Conservation (phyloP, 495 filamentous ascomycete species). For the Neurospora sp. region DNA sequence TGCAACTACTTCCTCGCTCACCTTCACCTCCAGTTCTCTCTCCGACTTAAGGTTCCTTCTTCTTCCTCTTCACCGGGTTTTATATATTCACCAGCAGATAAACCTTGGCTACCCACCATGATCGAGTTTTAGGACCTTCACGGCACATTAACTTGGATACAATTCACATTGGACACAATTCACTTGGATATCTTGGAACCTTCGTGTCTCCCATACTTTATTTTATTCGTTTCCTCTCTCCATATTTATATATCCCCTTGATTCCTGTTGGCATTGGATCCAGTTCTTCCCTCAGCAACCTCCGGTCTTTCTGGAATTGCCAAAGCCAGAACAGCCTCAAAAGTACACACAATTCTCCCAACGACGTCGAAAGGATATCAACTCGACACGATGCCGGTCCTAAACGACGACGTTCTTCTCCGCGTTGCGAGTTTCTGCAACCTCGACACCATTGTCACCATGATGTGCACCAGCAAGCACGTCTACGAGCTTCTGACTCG, state of each 20-base stretch:
- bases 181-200: neutral
- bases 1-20: neutral
- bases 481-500: slow-evolving; percentile 2
- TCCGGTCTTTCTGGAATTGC: neutral
- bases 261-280: neutral
- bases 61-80: neutral
- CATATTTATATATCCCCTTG: neutral
- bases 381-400: neutral
- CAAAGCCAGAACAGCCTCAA: neutral
- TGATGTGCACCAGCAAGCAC: slow-evolving; percentile 13
- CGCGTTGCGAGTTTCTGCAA: slow-evolving; percentile 12
- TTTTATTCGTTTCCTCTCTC: neutral
- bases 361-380: neutral
- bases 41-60: neutral
- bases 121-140: neutral
- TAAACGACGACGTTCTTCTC: slow-evolving; percentile 18
- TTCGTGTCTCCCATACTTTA: neutral
- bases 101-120: neutral
- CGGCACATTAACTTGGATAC: neutral
- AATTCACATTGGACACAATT: neutral
- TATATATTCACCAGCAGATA: neutral
- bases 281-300: neutral
- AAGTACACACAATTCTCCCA: neutral
- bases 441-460: slow-evolving; percentile 3
- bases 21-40: neutral